A percentile compares a stretch with the other conserved stretches of the same genome.
These are phyloP conservation scores for Penicillium freii DNA, from an alignment of 2,329 filamentous ascomycete species.

Conservation along the genomic window DNA sequence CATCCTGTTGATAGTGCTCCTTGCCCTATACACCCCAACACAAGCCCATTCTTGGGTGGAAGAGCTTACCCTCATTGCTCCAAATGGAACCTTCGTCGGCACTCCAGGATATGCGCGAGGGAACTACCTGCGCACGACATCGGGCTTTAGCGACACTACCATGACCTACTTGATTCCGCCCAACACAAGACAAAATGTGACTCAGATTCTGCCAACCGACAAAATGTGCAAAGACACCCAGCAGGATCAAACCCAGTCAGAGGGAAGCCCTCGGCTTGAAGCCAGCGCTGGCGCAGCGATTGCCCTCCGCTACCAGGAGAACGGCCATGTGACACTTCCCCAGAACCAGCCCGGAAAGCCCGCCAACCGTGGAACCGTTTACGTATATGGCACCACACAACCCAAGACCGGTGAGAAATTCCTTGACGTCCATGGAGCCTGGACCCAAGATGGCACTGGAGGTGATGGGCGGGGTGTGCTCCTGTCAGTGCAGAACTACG, in stretches of 20 bases:
- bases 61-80: conserved; percentile 66
- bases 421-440: conserved; percentile 65
- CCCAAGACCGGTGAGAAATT: conserved; percentile 60
- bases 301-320: conserved; percentile 69
- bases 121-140: conserved; percentile 58
- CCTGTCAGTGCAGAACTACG: conserved; percentile 74
- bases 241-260: conserved; percentile 57
- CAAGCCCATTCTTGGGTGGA: conserved; percentile 81
- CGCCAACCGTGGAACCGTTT: conserved; percentile 67
- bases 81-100: conserved; percentile 71
- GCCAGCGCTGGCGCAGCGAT: conserved; percentile 61
- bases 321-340: conserved; percentile 69
- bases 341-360: conserved; percentile 59
- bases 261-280: conserved; percentile 62
- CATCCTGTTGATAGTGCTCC: conserved; percentile 15
- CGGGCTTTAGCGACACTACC: conserved; percentile 57
- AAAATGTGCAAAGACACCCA: conserved; percentile 65
- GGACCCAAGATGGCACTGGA: conserved; percentile 77
- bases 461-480: conserved; percentile 76
- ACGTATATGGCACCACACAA: conserved; percentile 68
- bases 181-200: conserved; percentile 49
- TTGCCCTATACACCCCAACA: conserved; percentile 30
- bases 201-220: conserved; percentile 50
- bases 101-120: conserved; percentile 72
- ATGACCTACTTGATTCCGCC: conserved; percentile 65